Percentiles rank a stretch among this genome's conserved stretches.
Conservation (phyloP, 1,284 basidiomycete species). For the Paramarasmius palmivorus region DNA sequence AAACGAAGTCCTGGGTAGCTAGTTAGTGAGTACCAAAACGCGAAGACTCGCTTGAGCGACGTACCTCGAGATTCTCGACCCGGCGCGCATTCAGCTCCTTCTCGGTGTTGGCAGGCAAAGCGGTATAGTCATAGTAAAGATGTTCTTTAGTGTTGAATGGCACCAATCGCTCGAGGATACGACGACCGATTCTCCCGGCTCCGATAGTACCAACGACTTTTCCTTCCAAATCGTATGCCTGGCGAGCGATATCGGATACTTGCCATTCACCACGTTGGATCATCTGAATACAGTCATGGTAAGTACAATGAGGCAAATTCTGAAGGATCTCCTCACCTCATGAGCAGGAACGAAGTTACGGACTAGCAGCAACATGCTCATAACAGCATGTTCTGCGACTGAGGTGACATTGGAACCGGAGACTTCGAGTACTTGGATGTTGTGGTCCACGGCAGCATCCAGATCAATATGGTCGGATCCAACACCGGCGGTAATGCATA, state of each 20-base stretch:
- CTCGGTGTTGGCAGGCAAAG: too few relatives aligned
- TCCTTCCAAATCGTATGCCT: conserved; percentile 86
- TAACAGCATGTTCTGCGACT: too few relatives aligned
- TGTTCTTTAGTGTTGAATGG: conserved; percentile 92
- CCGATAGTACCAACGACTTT: conserved; percentile 91
- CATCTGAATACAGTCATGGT: conserved; percentile 55
- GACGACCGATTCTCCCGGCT: conserved; percentile 86
- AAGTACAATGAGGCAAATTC: background rate
- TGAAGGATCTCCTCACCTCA: conserved; percentile 46
- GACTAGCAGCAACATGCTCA: too few relatives aligned
- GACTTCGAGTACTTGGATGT: conserved; percentile 19
- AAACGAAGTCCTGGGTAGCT: too few relatives aligned
- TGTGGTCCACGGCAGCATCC: conserved; percentile 80
- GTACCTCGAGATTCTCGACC: too few relatives aligned
- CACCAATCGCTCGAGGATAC: conserved; percentile 83
- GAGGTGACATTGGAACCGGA: too few relatives aligned
- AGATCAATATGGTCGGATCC: conserved; percentile 93
- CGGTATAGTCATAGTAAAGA: conserved; percentile 48
- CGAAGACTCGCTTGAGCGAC: too few relatives aligned
- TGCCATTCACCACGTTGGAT: conserved; percentile 83
- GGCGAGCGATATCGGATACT: conserved; percentile 78
- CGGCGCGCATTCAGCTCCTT: too few relatives aligned
- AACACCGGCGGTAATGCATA: conserved; percentile 94
- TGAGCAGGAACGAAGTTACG: conserved; percentile 79
- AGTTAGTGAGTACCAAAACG: too few relatives aligned